Percentiles rank a stretch among this genome's conserved stretches.
These are phyloP conservation scores for Sequoia sempervirens DNA, from an alignment of 75 land plant genomes.

Conservation along the genomic window DNA sequence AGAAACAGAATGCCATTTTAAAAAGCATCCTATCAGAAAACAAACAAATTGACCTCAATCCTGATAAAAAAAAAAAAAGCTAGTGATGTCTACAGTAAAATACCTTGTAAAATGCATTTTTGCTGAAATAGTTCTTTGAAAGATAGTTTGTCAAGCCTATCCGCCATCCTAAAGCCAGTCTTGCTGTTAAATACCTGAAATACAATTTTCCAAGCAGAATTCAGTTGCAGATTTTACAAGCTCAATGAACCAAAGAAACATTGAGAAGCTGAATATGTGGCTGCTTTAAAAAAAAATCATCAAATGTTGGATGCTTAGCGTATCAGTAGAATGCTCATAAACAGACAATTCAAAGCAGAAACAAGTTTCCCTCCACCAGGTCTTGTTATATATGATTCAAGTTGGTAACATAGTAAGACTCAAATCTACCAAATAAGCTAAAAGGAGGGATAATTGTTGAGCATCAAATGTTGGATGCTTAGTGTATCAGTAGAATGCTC, in stretches of 20 bases:
- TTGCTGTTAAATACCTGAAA: constrained; percentile 81
- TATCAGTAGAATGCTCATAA: neutral
- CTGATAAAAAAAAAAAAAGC: neutral
- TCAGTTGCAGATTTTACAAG: neutral
- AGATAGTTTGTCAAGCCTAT: constrained; percentile 80
- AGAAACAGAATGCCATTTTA: neutral
- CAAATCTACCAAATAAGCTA: neutral
- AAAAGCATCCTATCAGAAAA: neutral
- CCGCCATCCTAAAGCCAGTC: constrained; percentile 91
- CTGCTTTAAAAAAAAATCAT: neutral
- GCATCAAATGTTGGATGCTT: neutral
- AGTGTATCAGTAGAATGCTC: neutral
- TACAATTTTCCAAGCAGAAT: neutral
- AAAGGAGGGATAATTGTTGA: neutral
- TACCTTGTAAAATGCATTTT: constrained; percentile 97
- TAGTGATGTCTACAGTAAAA: neutral
- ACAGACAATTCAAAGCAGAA: neutral
- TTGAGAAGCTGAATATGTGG: neutral
- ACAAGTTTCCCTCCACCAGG: neutral
- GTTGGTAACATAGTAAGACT: neutral
- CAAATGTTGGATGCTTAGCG: neutral
- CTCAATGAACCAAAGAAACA: neutral
- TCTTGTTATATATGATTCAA: neutral
- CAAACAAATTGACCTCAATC: neutral
- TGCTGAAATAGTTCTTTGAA: constrained; percentile 69